Evolutionary conservation across 768 basidiomycete species (phyloP), one percentile per base, ranked within the genome.

Genomic region (Ramaria sp.): DNA sequence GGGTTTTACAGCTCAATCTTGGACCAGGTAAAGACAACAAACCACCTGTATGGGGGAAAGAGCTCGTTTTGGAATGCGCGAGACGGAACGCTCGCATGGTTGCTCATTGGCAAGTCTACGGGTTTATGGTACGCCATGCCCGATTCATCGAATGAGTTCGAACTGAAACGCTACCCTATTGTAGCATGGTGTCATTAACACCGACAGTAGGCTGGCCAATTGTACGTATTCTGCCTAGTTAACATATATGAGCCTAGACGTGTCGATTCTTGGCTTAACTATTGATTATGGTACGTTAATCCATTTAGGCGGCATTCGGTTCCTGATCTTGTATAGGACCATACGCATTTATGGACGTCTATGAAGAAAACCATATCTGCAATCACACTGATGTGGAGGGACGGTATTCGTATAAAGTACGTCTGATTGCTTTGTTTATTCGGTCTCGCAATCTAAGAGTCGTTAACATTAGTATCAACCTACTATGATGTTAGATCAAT

Each of bases 321-420:
- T 49, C 3, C 53, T 55, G 38, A 53, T 24, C 7, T 22, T 10
- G 30, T 9, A 6, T 34, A 59, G 59, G 73, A 49, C 93, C 93
- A 31, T 96, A 86, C 61, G 88, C 91, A 0, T 94, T 91, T 71
- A 96, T 95, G 93, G 94, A 97, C 65, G 81, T 92, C 3, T 97
- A 87, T 63, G 85, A 95, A 61, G 67, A 81, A 0, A 71, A 74
- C 52, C 94, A 96, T 63, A 85, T 97, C 54, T 97, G 94, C 73
- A 98, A 94, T 63, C 91, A 94, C 67, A 81, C 81, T 1, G 92
- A 96, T 63, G 78, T 80, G 49, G 76, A 75, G 56, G 88, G 87
- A 15, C 77, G 90, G 45, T 93, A 92, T 63, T 76, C 87, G 1
- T 93, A 90, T 71, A 72, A 72, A 64, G 76, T 78, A 54, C 49